Percentiles rank a stretch among this genome's conserved stretches.
Conservation (phyloP, 1,139 yeast genomes). For the Suhomyces coccinellae region DNA sequence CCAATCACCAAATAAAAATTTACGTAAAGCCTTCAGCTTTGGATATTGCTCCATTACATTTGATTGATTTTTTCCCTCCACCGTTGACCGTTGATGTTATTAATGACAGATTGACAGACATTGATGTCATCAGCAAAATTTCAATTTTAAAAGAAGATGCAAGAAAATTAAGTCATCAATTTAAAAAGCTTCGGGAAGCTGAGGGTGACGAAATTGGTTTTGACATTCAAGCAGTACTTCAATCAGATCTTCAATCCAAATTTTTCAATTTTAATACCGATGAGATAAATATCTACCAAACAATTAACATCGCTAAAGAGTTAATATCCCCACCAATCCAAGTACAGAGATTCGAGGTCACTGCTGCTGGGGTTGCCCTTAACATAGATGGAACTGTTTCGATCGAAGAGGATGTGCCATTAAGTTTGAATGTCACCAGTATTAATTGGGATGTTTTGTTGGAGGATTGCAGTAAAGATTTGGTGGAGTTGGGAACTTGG, state of each 20-base stretch:
- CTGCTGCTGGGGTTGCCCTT: constrained; percentile 9
- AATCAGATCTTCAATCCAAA: constrained; percentile 19
- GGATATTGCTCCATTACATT: constrained; percentile 21
- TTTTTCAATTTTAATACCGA: constrained; percentile 18
- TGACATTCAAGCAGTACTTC: constrained; percentile 22
- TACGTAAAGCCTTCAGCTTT: constrained; percentile 23
- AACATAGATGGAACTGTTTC: constrained; percentile 10
- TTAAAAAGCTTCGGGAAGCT: constrained; percentile 12
- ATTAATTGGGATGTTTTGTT: constrained; percentile 32
- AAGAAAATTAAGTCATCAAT: constrained; percentile 19
- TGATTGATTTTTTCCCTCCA: constrained; percentile 29
- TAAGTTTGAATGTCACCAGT: constrained; percentile 20
- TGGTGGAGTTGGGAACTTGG: constrained; percentile 29
- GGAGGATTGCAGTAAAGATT: constrained; percentile 24
- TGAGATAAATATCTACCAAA: constrained; percentile 21
- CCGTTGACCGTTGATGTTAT: constrained; percentile 24
- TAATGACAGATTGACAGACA: constrained; percentile 23
- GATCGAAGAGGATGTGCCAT: constrained; percentile 20
- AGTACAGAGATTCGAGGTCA: constrained; percentile 12
- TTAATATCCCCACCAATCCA: constrained; percentile 18
- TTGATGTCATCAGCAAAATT: constrained; percentile 29
- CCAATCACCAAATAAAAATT: constrained; percentile 25
- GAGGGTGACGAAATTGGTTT: constrained; percentile 16
- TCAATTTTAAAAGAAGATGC: constrained; percentile 22
- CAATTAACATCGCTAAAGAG: constrained; percentile 16